These are phyloP conservation scores for Puccinia hordei DNA, from an alignment of 1,284 basidiomycete species.

Conservation along the genomic window DNA sequence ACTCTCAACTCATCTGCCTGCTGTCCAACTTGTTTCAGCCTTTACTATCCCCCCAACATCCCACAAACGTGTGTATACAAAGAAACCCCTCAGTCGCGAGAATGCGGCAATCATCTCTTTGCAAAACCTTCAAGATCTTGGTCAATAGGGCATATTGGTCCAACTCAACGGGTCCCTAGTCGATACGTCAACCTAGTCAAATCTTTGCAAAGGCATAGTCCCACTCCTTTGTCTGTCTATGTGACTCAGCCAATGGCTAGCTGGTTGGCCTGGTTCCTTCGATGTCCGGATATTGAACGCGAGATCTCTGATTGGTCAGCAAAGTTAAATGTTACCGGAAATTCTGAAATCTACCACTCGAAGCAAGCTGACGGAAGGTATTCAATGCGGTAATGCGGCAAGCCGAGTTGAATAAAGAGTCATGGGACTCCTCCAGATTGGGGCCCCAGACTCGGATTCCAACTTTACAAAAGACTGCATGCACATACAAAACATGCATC, in stretches of 20 bases:
- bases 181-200: too few species aligned
- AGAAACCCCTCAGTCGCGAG: too few species aligned
- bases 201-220: too few species aligned
- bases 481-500: slow-evolving; percentile 14
- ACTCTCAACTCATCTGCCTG: too few species aligned
- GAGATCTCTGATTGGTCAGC: not conserved
- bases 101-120: too few species aligned
- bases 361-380: slow-evolving; percentile 2
- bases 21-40: too few species aligned
- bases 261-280: too few species aligned
- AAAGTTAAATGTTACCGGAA: not conserved
- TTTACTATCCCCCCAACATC: too few species aligned
- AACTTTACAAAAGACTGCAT: slow-evolving; percentile 3
- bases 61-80: too few species aligned
- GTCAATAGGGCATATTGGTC: too few species aligned
- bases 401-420: slow-evolving; percentile 17
- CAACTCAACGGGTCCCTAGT: too few species aligned
- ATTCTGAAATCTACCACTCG: not conserved
- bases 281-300: not conserved
- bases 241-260: slow-evolving; percentile 12
- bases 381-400: slow-evolving; percentile 10
- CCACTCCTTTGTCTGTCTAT: not conserved
- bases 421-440: slow-evolving; percentile 1
- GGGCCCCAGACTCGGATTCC: slow-evolving; percentile 13
- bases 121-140: too few species aligned